Evolutionary conservation across 768 basidiomycete species (phyloP).

Genomic region (Heimioporus sp.): DNA sequence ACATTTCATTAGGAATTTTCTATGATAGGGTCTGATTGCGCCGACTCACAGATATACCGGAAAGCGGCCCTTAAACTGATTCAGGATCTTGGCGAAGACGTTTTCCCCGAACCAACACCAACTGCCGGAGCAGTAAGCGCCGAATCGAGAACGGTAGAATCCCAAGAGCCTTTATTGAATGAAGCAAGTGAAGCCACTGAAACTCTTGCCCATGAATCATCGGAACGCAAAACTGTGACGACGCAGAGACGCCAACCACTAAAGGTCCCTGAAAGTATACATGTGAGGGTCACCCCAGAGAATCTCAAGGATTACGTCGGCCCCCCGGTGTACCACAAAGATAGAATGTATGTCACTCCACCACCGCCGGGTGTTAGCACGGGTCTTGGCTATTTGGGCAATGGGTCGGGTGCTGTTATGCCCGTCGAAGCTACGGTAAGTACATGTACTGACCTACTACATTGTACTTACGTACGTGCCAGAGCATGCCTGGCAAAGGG

Average conservation of each 20-base stretch:
- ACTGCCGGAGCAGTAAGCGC: conserved; percentile 12
- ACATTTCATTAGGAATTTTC: background rate
- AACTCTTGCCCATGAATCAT: conserved; percentile 16
- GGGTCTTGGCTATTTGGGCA: conserved; percentile 93
- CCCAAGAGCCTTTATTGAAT: conserved; percentile 46
- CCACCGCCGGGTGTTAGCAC: conserved; percentile 94
- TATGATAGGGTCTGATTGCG: background rate
- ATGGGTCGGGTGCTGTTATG: conserved; percentile 96
- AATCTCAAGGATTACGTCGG: conserved; percentile 97
- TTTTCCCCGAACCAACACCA: conserved; percentile 67
- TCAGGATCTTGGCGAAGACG: conserved; percentile 83
- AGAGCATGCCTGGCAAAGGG: conserved; percentile 98
- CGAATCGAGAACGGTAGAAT: conserved; percentile 44
- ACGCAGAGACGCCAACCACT: conserved; percentile 80
- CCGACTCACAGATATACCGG: conserved; percentile 74
- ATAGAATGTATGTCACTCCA: conserved; percentile 76
- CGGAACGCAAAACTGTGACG: conserved; percentile 57
- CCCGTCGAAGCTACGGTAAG: conserved; percentile 91
- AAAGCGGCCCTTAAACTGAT: conserved; percentile 94
- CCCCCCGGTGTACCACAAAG: conserved; percentile 92
- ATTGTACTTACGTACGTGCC: background rate
- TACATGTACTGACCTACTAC: conserved; percentile 7
- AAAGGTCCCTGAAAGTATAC: conserved; percentile 73
- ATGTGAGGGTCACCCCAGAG: conserved; percentile 78
- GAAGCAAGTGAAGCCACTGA: conserved; percentile 30